Conservation (phyloP, 2,329 filamentous ascomycete genomes). For the Sordariomycetes sp. region DNA sequence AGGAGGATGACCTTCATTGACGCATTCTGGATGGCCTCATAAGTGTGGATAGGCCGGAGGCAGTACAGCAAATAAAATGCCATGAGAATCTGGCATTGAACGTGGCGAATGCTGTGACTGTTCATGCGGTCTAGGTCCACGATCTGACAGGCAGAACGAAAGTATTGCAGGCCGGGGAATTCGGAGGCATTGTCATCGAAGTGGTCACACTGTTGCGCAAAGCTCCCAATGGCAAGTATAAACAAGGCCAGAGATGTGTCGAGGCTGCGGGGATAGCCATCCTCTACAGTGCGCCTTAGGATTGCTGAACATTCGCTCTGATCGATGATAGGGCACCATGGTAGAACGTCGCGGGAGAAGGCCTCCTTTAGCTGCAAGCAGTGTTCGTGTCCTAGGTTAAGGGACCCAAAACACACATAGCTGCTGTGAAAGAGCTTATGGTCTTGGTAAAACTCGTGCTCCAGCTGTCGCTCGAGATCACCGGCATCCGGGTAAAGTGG, state of each 20-base stretch:
- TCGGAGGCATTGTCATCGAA: constrained; percentile 1
- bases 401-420: not conserved
- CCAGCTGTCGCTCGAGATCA: constrained; percentile 3
- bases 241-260: constrained; percentile 8
- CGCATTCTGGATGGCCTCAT: constrained; percentile 9
- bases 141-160: constrained; percentile 8
- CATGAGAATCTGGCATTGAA: constrained; percentile 10
- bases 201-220: constrained; percentile 2
- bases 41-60: constrained; percentile 10
- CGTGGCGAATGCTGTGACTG: constrained; percentile 6
- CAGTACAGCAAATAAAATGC: constrained; percentile 10
- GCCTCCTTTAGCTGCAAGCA: constrained; percentile 9
- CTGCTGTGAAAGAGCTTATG: not conserved
- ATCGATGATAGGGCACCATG: constrained; percentile 12
- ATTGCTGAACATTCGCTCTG: constrained; percentile 6
- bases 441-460: constrained; percentile 4
- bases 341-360: constrained; percentile 10
- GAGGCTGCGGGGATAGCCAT: not conserved
- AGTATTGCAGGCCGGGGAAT: constrained; percentile 8
- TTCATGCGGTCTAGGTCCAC: constrained; percentile 1
- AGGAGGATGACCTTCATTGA: constrained; percentile 4
- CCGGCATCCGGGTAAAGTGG: constrained; percentile 1
- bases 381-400: constrained; percentile 6
- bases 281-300: constrained; percentile 4
- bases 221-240: constrained; percentile 9